Percentiles rank a stretch among this genome's conserved stretches.
Conservation (phyloP, 768 basidiomycete species). For the Lentinula sp. region DNA sequence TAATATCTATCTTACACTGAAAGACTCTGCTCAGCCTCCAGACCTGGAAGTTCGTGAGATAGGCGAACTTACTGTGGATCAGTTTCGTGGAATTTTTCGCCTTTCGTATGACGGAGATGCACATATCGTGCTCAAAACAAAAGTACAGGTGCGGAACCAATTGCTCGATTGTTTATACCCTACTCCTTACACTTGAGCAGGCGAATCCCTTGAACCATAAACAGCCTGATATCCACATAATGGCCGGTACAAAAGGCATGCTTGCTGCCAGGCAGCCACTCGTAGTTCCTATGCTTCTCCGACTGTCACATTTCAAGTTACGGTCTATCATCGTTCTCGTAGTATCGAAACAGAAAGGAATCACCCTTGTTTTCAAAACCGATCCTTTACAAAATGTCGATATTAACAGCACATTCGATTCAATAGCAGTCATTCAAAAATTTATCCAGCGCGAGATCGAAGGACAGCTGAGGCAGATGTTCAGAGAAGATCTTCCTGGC, state of each 20-base stretch:
- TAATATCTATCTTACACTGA: not conserved
- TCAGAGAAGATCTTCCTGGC: conserved; percentile 91
- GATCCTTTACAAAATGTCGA: conserved; percentile 97
- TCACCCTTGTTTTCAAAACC: conserved; percentile 98
- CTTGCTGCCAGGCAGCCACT: conserved; percentile 92
- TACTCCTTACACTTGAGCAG: conserved; percentile 27
- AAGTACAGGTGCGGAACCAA: conserved; percentile 69
- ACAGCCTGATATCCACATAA: conserved; percentile 82
- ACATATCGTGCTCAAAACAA: conserved; percentile 79
- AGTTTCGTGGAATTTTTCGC: conserved; percentile 95
- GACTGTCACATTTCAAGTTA: conserved; percentile 91
- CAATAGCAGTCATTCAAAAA: conserved; percentile 94
- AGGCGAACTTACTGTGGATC: conserved; percentile 91
- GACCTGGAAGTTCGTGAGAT: conserved; percentile 97
- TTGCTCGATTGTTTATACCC: conserved; percentile 1
- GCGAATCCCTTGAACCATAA: conserved; percentile 95
- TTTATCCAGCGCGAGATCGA: conserved; percentile 98
- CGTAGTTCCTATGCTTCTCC: conserved; percentile 96
- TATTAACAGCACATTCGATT: conserved; percentile 97
- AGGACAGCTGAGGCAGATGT: conserved; percentile 95
- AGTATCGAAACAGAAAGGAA: conserved; percentile 95
- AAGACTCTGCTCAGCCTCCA: conserved; percentile 62
- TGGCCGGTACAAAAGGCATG: conserved; percentile 81
- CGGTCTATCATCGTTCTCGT: conserved; percentile 96
- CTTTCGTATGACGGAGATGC: conserved; percentile 95